Percentiles rank a stretch among this genome's conserved stretches.
Evolutionary conservation across 78 protist species (phyloP).

Genomic region (Dictyostelium purpureum): DNA sequence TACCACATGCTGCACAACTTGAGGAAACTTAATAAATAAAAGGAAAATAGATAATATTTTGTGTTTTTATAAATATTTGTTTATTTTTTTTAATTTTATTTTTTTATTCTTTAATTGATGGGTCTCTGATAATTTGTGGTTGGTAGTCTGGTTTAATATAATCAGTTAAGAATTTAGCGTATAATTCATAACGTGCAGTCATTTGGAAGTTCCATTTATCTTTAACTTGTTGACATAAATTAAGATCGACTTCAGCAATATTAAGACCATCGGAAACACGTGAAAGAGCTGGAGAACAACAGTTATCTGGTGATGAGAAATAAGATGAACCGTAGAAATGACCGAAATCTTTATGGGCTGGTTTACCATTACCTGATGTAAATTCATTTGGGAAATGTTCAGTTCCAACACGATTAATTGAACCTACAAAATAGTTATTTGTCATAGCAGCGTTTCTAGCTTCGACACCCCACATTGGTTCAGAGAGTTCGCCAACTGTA

Average conservation of each 20-base stretch:
- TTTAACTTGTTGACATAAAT: conserved; percentile 89
- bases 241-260: conserved; percentile 94
- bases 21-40: too few species aligned
- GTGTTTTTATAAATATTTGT: too few species aligned
- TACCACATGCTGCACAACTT: too few species aligned
- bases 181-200: conserved; percentile 77
- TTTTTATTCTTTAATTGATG: conserved; percentile 43
- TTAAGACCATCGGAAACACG: conserved; percentile 93
- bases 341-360: conserved; percentile 97
- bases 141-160: conserved; percentile 70
- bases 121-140: conserved; percentile 78
- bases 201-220: conserved; percentile 95
- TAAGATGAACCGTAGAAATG: conserved; percentile 96
- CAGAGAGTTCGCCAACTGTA: conserved; percentile 92
- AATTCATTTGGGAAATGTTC: conserved; percentile 94
- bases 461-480: conserved; percentile 96
- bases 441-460: conserved; percentile 92
- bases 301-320: conserved; percentile 93
- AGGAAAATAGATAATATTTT: too few species aligned
- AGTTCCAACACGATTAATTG: conserved; percentile 96
- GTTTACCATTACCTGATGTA: conserved; percentile 93
- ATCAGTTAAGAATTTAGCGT: conserved; percentile 75
- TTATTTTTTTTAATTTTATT: too few species aligned
- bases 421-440: conserved; percentile 86
- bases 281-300: conserved; percentile 90